Evolutionary conservation across 2,329 filamentous ascomycete species (phyloP).

Genomic region (Neonectria coccinea): DNA sequence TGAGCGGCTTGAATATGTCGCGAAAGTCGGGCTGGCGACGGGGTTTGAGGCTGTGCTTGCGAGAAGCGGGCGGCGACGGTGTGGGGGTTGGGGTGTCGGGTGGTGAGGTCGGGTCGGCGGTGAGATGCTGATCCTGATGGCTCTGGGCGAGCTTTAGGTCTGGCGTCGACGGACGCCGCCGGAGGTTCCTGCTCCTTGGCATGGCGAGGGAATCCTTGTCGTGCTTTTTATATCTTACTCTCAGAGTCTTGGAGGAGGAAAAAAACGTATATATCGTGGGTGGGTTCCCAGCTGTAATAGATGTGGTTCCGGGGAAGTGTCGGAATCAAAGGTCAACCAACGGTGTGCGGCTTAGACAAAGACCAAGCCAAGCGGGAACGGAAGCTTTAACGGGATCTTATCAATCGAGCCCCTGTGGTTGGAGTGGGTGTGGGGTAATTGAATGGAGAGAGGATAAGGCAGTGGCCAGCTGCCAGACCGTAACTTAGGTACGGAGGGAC

Average conservation of each 20-base stretch:
- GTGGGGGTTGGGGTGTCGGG: constrained; percentile 63
- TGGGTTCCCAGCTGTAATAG: constrained; percentile 6
- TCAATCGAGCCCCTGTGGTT: constrained; percentile 44
- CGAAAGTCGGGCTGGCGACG: constrained; percentile 50
- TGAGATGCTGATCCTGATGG: constrained; percentile 44
- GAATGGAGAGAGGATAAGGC: constrained; percentile 33
- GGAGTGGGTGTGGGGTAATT: constrained; percentile 46
- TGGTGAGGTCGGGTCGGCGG: constrained; percentile 59
- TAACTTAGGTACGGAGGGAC: constrained; percentile 1
- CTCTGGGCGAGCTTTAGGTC: constrained; percentile 53
- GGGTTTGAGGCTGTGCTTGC: constrained; percentile 49
- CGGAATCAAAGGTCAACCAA: constrained; percentile 5
- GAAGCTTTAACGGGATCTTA: constrained; percentile 41
- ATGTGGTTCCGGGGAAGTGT: constrained; percentile 18
- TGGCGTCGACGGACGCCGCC: constrained; percentile 56
- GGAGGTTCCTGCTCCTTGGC: constrained; percentile 49
- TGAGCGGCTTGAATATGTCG: constrained; percentile 46
- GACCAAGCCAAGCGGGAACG: constrained; percentile 18
- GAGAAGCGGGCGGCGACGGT: constrained; percentile 50
- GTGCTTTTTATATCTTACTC: constrained; percentile 18
- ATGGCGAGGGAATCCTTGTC: constrained; percentile 37
- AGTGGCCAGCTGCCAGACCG: constrained; percentile 31
- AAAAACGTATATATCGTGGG: constrained; percentile 46
- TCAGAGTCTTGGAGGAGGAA: constrained; percentile 20
- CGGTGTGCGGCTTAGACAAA: constrained; percentile 26